phyloP scores from a whole-genome alignment of 208 protist genomes.

The Acanthamoeba sp. region DNA sequence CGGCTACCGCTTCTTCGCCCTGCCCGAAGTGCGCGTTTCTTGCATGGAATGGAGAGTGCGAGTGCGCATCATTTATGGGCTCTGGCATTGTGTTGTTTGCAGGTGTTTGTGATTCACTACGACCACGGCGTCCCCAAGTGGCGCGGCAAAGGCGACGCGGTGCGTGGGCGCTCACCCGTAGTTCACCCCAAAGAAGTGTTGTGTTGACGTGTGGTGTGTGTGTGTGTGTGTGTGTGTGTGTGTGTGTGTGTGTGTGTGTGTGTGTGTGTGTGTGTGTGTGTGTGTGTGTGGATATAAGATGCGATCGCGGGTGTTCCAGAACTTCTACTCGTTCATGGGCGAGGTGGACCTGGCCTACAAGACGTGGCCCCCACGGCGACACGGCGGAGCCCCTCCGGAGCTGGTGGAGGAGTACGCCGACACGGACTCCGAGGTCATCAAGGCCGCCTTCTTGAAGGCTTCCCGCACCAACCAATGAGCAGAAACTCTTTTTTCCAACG shows the following conservation, averaged over 20 bases:
- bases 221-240: no score
- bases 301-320: constrained; percentile 30
- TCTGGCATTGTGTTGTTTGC: no score
- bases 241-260: no score
- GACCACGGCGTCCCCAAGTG: constrained; percentile 59
- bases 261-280: no score
- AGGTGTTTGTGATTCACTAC: constrained; percentile 30
- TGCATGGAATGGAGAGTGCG: no score
- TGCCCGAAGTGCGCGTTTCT: no score
- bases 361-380: background rate
- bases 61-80: no score
- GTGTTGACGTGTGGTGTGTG: no score
- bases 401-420: background rate
- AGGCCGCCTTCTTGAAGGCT: background rate
- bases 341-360: constrained; percentile 47
- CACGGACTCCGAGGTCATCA: background rate
- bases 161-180: background rate
- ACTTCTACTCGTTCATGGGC: constrained; percentile 40
- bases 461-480: no score
- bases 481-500: no score
- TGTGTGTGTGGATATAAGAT: no score
- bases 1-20: constrained; percentile 25
- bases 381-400: background rate
- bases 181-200: background rate
- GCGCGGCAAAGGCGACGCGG: constrained; percentile 36